Conservation (phyloP, 2,329 filamentous ascomycete genomes). For the Fusarium pseudocircinatum region DNA sequence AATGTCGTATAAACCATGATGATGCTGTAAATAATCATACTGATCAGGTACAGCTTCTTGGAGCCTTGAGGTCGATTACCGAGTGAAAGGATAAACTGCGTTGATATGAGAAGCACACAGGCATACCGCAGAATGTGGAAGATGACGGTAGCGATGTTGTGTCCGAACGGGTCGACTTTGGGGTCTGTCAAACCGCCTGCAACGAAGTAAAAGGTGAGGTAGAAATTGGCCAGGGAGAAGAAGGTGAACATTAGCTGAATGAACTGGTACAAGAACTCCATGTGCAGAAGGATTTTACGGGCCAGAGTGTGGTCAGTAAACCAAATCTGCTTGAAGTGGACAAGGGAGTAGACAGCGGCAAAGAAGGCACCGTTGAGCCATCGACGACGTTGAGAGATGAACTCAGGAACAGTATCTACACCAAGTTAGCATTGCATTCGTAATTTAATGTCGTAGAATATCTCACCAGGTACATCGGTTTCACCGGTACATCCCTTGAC, state of each 20-base stretch:
- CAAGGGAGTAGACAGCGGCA: conserved; percentile 94
- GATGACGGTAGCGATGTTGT: conserved; percentile 83
- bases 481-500: conserved; percentile 97
- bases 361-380: conserved; percentile 99
- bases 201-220: conserved; percentile 98
- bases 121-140: conserved; percentile 88
- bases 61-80: conserved; percentile 96
- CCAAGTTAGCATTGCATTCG: conserved; percentile 36
- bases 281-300: conserved; percentile 89
- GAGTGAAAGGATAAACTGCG: conserved; percentile 96
- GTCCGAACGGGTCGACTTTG: conserved; percentile 87
- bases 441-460: neutral
- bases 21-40: conserved; percentile 88
- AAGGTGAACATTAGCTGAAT: conserved; percentile 94
- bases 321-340: conserved; percentile 96
- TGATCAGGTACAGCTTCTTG: conserved; percentile 86
- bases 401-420: conserved; percentile 89
- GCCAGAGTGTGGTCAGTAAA: conserved; percentile 87
- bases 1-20: conserved; percentile 98
- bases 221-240: conserved; percentile 98
- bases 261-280: conserved; percentile 96
- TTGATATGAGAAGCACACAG: conserved; percentile 86
- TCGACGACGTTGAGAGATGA: conserved; percentile 93
- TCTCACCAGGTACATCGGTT: conserved; percentile 93
- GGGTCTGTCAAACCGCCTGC: conserved; percentile 87